Evolutionary conservation across 2,329 filamentous ascomycete species (phyloP), one percentile per base, ranked within the genome.

Genomic region (Ascochyta fabae): DNA sequence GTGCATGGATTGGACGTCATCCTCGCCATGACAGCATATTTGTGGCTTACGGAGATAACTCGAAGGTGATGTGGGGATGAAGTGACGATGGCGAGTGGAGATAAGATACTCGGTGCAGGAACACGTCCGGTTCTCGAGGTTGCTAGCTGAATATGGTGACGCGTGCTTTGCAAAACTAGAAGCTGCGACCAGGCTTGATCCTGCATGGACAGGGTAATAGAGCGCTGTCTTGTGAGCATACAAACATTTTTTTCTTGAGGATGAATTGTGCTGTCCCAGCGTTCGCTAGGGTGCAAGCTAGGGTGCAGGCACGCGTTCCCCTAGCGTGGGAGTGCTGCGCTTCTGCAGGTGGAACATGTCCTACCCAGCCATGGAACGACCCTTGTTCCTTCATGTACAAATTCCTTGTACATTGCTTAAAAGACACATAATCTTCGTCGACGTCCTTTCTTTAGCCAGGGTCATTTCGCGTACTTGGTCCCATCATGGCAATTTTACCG

Each of bases 51-150:
- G 49, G 49, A 53, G 42, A 53, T 58, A 50, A 58, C 19, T 43
- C 31, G 22, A 48, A 42, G 47, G 44, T 55, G 48, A 40, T 54
- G 58, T 53, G 53, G 43, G 38, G 58, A 54, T 54, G 42, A 31
- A 51, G 42, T 56, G 27, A 48, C 38, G 46, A 42, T 47, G 41
- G 42, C 46, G 36, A 42, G 53, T 56, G 53, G 53, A 38, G 50
- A 55, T 52, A 13, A 49, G 43, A 54, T 54, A 29, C 54, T 50
- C 23, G 40, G 47, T 54, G 54, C 43, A 49, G 58, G 42, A 54
- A 49, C 45, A 53, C 24, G 49, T 58, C 55, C 55, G 49, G 24
- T 16, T 33, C 27, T 29, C n/a, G 26, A 8, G 19, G 12, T 1
- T 3, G 5, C 38, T 56, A 51, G 34, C 42, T 26, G 4, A 13